Conservation (phyloP, 2,329 filamentous ascomycete species). For the Aspergillus brunneoviolaceus region DNA sequence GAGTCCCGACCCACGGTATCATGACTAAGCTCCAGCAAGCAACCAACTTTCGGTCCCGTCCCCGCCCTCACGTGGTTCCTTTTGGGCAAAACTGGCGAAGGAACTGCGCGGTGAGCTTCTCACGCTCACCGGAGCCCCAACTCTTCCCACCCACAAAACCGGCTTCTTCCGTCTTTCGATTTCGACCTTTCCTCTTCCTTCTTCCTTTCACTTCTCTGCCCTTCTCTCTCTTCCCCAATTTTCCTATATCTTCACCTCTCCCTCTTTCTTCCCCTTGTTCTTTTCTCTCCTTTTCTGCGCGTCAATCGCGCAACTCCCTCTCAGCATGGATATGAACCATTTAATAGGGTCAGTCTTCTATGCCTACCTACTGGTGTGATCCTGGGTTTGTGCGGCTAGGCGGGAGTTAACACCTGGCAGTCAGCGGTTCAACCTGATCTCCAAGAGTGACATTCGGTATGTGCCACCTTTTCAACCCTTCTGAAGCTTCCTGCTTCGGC, state of each 20-base stretch:
- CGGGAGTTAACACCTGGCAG: constrained; percentile 52
- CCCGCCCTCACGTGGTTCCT: neutral
- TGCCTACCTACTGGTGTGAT: constrained; percentile 27
- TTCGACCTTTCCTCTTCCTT: constrained; percentile 29
- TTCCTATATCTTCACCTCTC: constrained; percentile 27
- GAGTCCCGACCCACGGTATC: no score
- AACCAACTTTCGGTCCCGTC: neutral
- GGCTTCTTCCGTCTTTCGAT: constrained; percentile 9
- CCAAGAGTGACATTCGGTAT: constrained; percentile 95
- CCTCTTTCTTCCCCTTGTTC: constrained; percentile 18
- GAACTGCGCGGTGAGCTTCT: constrained; percentile 35
- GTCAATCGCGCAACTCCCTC: constrained; percentile 33
- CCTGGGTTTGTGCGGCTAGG: constrained; percentile 35
- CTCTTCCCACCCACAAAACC: constrained; percentile 31
- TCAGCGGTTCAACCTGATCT: constrained; percentile 93
- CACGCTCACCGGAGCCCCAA: constrained; percentile 33
- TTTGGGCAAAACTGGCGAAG: constrained; percentile 15
- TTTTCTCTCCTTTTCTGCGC: constrained; percentile 26
- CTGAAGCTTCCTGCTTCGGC: constrained; percentile 16
- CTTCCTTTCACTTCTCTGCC: constrained; percentile 25
- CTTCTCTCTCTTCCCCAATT: constrained; percentile 21
- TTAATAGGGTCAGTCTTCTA: constrained; percentile 47
- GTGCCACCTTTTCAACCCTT: constrained; percentile 26
- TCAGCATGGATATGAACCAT: constrained; percentile 51
- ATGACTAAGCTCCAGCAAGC: neutral